These are phyloP conservation scores for Rhodotorula taiwanensis DNA, from an alignment of 768 basidiomycete species.

Conservation along the genomic window DNA sequence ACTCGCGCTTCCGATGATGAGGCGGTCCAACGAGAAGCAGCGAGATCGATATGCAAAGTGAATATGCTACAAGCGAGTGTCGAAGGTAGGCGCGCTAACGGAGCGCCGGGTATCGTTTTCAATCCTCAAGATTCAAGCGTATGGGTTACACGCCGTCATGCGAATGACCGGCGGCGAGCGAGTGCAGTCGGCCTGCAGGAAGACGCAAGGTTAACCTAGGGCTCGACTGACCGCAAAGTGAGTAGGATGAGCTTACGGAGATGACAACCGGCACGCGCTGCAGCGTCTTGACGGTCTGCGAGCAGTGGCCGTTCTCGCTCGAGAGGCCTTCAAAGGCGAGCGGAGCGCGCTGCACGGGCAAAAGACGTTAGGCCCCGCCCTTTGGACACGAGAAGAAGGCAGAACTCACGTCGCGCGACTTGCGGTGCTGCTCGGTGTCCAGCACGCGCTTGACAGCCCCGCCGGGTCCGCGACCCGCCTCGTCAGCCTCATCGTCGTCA, in stretches of 20 bases:
- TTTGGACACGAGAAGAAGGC: too few species aligned
- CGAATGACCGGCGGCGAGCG: constrained; percentile 61
- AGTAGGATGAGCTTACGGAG: constrained; percentile 17
- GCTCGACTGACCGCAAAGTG: too few species aligned
- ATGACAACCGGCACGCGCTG: constrained; percentile 25
- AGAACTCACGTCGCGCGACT: constrained; percentile 66
- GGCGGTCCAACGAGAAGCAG: too few species aligned
- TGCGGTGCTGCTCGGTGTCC: constrained; percentile 60
- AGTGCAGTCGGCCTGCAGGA: constrained; percentile 19
- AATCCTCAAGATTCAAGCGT: constrained; percentile 3
- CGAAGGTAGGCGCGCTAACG: background rate
- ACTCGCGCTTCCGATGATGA: too few species aligned
- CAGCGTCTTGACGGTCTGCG: constrained; percentile 21
- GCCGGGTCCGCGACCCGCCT: constrained; percentile 12
- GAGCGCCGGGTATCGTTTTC: too few species aligned
- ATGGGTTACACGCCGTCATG: constrained; percentile 92
- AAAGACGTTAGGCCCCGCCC: constrained; percentile 1
- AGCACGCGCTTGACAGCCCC: constrained; percentile 1
- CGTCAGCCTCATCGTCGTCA: constrained; percentile 58
- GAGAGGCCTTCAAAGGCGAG: constrained; percentile 13
- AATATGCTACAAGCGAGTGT: background rate
- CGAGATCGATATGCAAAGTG: too few species aligned
- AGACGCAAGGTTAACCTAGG: too few species aligned
- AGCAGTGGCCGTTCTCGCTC: constrained; percentile 21
- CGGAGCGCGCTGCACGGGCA: constrained; percentile 12